Evolutionary conservation across 345 rosid genomes (phyloP), one percentile per base, ranked within the genome.

Genomic region (Melaleuca quinquenervia): DNA sequence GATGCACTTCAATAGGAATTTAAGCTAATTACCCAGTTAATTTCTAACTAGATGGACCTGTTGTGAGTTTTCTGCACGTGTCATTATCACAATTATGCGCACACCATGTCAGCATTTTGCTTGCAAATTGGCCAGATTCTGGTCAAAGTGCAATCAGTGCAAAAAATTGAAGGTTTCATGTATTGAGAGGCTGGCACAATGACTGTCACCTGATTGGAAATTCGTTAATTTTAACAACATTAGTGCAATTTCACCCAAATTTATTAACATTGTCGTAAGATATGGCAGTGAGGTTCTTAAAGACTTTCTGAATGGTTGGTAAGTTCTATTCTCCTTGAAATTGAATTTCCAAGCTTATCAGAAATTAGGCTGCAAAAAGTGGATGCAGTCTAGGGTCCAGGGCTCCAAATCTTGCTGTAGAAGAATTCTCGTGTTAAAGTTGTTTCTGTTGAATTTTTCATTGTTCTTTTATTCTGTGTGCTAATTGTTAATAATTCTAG

Each of bases 401-500:
- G 80, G 48, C 80, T 36, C 80, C 36, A 70, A 70, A 1, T 36
- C 78, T 2, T 36, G 48, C 48, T 18, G 78, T 18, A 21, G 41
- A 70, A 22, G 78, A 16, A 36, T 70, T 56, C 32, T 62, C 7
- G 26, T 53, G 21, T 7, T 60, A 84, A 16, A 20, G 78, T 62
- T 32, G 36, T 22, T 82, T 21, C 41, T 52, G 83, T 53, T 21
- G 45, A 12, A 27, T 24, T 84, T 27, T 14, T 10, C 52, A 62
- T 20, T 27, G 8, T 51, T 27, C 24, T 20, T 27, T 83, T 41
- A 11, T 29, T 51, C 2, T 82, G 60, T 52, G 16, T 5, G 84
- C 62, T 51, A 13, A 41, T 20, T 51, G 41, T 86, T 76, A 75
- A 13, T 52, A 80, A 22, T 36, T 32, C 78, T 88, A 97, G 98